Evolutionary conservation across 441 rosid genomes (phyloP).

Genomic region (Viola pubescens): DNA sequence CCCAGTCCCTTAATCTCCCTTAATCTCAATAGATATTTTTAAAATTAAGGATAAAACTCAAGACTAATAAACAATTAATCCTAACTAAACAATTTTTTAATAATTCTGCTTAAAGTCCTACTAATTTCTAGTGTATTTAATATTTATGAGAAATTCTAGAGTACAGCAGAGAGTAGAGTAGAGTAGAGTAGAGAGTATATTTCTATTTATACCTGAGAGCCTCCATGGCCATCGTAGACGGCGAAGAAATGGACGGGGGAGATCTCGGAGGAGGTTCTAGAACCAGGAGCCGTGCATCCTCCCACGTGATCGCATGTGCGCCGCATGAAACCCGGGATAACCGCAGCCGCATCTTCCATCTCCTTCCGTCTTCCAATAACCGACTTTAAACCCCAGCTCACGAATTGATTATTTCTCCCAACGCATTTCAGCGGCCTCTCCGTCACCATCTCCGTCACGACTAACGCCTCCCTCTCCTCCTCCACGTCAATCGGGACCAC

Average conservation of each 20-base stretch:
- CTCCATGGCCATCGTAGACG: conserved; percentile 63
- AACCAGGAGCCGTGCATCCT: conserved; percentile 43
- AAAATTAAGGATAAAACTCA: too few relatives aligned
- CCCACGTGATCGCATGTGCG: conserved; percentile 42
- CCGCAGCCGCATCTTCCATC: conserved; percentile 55
- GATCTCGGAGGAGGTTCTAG: conserved; percentile 33
- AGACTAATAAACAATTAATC: too few relatives aligned
- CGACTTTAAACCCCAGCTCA: conserved; percentile 48
- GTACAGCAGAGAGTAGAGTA: neutral
- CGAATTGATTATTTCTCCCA: conserved; percentile 32
- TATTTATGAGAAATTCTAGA: neutral
- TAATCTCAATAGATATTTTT: too few relatives aligned
- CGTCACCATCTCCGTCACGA: conserved; percentile 6
- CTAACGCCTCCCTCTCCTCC: conserved; percentile 2
- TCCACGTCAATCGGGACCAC: conserved; percentile 15
- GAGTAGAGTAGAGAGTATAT: neutral
- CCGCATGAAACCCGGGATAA: conserved; percentile 41
- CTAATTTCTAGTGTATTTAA: too few relatives aligned
- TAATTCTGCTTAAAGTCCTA: too few relatives aligned
- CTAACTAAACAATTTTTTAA: too few relatives aligned
- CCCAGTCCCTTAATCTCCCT: too few relatives aligned
- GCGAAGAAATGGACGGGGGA: conserved; percentile 57
- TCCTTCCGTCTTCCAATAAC: conserved; percentile 47
- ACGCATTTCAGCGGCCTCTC: conserved; percentile 33
- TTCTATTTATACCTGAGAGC: conserved; percentile 37